Evolutionary conservation across 768 basidiomycete genomes (phyloP).

Genomic region (Russula sp.): DNA sequence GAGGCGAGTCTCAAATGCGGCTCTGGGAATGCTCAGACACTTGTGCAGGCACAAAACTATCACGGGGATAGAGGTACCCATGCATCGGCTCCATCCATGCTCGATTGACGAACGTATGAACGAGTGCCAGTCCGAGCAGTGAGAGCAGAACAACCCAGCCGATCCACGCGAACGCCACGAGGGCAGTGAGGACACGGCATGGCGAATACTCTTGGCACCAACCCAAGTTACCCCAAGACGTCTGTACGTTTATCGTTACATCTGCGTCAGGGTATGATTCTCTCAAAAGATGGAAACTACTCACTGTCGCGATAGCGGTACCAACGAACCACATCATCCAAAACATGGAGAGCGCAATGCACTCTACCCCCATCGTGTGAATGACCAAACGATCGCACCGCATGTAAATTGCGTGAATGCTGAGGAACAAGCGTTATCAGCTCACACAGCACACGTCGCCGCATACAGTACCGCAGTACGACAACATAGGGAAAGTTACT

Average conservation of each 20-base stretch:
- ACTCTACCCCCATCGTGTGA: slow-evolving; percentile 59
- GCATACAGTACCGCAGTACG: background rate
- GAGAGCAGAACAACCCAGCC: slow-evolving; percentile 47
- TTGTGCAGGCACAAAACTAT: slow-evolving; percentile 19
- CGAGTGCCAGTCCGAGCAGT: slow-evolving; percentile 33
- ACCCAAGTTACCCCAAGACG: slow-evolving; percentile 59
- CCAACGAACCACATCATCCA: slow-evolving; percentile 76
- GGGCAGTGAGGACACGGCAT: slow-evolving; percentile 65
- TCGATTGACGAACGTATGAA: slow-evolving; percentile 28
- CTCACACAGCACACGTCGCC: background rate
- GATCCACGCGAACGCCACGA: slow-evolving; percentile 77
- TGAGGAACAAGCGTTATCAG: slow-evolving; percentile 34
- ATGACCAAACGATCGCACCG: slow-evolving; percentile 53
- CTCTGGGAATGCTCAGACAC: slow-evolving; percentile 20
- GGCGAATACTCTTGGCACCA: slow-evolving; percentile 58
- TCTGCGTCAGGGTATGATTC: slow-evolving; percentile 1
- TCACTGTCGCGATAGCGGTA: slow-evolving; percentile 59
- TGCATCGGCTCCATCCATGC: slow-evolving; percentile 26
- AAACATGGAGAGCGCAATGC: slow-evolving; percentile 57
- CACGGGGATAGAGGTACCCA: slow-evolving; percentile 23
- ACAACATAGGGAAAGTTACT: background rate
- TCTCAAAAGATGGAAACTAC: slow-evolving; percentile 31
- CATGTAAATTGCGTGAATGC: slow-evolving; percentile 55
- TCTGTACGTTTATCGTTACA: slow-evolving; percentile 25
- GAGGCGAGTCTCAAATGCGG: background rate